Evolutionary conservation across 192 early-diverging fungal genomes (phyloP), one percentile per base, ranked within the genome.

Genomic region (Coemansia sp.): DNA sequence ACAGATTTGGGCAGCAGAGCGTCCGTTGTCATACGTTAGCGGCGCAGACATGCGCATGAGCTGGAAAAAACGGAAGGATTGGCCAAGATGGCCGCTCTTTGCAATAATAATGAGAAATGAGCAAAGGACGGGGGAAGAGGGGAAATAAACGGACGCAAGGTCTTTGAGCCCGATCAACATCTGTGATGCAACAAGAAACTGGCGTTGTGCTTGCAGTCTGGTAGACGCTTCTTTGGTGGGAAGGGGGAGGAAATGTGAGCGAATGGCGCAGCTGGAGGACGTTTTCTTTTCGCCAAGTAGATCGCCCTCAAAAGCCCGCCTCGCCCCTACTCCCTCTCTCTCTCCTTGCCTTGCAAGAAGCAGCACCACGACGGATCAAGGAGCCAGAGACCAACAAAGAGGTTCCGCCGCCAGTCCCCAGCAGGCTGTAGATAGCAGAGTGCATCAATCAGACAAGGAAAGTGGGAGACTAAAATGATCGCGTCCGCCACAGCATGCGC

Each of bases 171-270:
- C 57, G 57, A 59, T 59, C 57, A 59, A 59, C 57, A 59, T 59
- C 57, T 59, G 57, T 59, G 57, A 59, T 59, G 57, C 57, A 59
- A 59, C 39, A 59, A 40, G 57, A 59, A 59, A 59, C 51, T 8
- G 37, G 16, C n/a, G 12, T 37, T 59, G 57, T 8, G 15, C 37
- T 52, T 41, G 39, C 57, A 59, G 37, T 37, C 36, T 5, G 8
- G 16, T 59, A 22, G 39, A 36, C 12, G 36, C 26, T 26, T 26
- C 26, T 26, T 26, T 26, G 26, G 26, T 26, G 57, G 57, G n/a
- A 4, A 7, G 51, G 21, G 57, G 39, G 57, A 6, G 36, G 18
- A 37, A 39, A n/a, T 26, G 26, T 47, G 46, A n/a, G 12, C 12
- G 16, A 56, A 56, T 56, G 54, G 26, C 54, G 54, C 54, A 56